These are phyloP conservation scores for Eucalyptus guilfoylei DNA, from an alignment of 345 rosid species.

Conservation along the genomic window DNA sequence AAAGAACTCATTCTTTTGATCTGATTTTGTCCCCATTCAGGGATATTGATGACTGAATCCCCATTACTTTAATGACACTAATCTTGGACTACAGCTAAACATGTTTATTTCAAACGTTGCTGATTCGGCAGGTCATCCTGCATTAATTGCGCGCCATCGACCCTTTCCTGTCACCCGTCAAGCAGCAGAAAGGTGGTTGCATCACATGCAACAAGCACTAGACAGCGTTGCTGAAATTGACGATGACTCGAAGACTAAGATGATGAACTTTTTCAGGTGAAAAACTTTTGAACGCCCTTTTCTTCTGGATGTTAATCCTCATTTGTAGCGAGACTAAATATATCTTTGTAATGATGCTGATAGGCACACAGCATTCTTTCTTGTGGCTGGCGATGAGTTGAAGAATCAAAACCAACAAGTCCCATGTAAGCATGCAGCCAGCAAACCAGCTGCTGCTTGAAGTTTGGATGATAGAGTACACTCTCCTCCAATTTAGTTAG, in stretches of 20 bases:
- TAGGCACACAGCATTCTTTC: slow-evolving; percentile 92
- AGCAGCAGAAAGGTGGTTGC: slow-evolving; percentile 88
- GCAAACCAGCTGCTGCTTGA: background rate
- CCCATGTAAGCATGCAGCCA: slow-evolving; percentile 36
- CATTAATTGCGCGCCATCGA: slow-evolving; percentile 78
- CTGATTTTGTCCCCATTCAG: background rate
- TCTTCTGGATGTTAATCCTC: background rate
- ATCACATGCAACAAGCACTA: slow-evolving; percentile 76
- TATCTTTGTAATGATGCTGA: background rate
- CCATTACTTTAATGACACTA: background rate
- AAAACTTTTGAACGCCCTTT: background rate
- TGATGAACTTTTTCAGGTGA: slow-evolving; percentile 88
- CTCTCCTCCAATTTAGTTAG: background rate
- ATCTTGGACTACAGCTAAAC: background rate
- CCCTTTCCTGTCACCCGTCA: slow-evolving; percentile 76
- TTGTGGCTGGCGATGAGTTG: slow-evolving; percentile 87
- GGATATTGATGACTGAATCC: background rate
- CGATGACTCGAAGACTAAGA: slow-evolving; percentile 51
- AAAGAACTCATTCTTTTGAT: background rate
- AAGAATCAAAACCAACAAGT: slow-evolving; percentile 40
- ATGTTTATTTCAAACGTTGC: background rate
- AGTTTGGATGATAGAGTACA: background rate
- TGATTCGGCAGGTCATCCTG: slow-evolving; percentile 60
- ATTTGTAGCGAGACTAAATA: background rate
- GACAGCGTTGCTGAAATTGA: slow-evolving; percentile 54